Conservation (phyloP, 257 asterid species). For the Solanum medicagineum region DNA sequence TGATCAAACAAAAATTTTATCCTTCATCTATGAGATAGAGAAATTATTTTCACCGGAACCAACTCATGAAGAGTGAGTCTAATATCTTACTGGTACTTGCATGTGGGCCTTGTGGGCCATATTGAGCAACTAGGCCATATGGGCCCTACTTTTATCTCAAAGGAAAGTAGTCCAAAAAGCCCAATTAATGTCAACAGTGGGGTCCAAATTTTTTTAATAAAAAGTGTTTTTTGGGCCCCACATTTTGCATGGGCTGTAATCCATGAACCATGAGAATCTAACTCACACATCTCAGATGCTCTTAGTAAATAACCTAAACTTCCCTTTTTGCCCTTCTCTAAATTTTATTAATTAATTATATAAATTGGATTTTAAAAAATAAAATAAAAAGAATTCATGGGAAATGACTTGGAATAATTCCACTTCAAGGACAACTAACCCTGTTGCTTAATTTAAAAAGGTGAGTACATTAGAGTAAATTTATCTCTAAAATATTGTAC, state of each 20-base stretch:
- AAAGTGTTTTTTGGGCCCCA: not conserved
- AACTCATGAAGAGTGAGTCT: not conserved
- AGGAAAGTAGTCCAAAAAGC: not conserved
- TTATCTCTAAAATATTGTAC: too few species aligned
- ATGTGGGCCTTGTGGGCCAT: not conserved
- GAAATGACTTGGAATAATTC: not conserved
- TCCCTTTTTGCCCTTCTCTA: not conserved
- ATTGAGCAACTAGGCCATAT: not conserved
- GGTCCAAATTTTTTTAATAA: not conserved
- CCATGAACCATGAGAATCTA: slow-evolving; percentile 1
- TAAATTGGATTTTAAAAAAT: not conserved
- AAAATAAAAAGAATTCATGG: not conserved
- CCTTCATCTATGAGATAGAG: not conserved
- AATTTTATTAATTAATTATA: not conserved
- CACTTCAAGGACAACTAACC: not conserved
- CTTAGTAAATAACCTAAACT: not conserved
- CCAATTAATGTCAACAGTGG: not conserved
- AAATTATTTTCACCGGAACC: not conserved
- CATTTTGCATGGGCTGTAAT: slow-evolving; percentile 11
- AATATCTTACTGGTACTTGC: not conserved
- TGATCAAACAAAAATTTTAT: not conserved
- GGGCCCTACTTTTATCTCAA: not conserved
- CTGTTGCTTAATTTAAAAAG: too few species aligned
- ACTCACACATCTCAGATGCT: not conserved
- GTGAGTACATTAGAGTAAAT: too few species aligned